Conservation (phyloP, 768 basidiomycete genomes). For the Suillus clintonianus region DNA sequence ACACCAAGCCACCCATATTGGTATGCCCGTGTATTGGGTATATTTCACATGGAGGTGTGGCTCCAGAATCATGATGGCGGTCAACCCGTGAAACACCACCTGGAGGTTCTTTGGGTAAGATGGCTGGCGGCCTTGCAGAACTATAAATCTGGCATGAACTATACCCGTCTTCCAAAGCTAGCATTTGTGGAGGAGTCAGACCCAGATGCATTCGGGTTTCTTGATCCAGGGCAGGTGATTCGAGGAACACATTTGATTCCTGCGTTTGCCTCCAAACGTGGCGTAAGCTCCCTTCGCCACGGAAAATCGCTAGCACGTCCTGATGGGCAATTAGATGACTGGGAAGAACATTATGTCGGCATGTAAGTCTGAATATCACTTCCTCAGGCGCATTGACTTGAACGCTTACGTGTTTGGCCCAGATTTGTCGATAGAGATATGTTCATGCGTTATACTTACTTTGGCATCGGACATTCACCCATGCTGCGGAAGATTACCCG, state of each 20-base stretch:
- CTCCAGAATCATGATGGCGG: neutral
- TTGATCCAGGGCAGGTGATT: neutral
- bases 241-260: constrained; percentile 8
- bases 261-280: neutral
- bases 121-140: neutral
- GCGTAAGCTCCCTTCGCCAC: neutral
- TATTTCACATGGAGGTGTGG: constrained; percentile 1
- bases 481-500: neutral
- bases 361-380: neutral
- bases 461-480: neutral
- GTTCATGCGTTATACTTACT: neutral
- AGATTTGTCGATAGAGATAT: neutral
- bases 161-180: neutral
- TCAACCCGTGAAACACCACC: neutral
- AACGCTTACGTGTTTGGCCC: too few relatives aligned
- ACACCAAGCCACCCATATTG: constrained; percentile 10
- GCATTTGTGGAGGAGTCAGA: neutral
- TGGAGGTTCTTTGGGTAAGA: constrained; percentile 4
- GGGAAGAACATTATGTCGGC: neutral
- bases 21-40: constrained; percentile 16
- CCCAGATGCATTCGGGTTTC: neutral
- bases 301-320: neutral
- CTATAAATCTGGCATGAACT: neutral
- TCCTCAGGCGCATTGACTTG: too few relatives aligned
- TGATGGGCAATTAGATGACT: neutral